A percentile compares a stretch with the other conserved stretches of the same genome.
Evolutionary conservation across 768 basidiomycete genomes (phyloP).

Genomic region (Mycena polygramma): DNA sequence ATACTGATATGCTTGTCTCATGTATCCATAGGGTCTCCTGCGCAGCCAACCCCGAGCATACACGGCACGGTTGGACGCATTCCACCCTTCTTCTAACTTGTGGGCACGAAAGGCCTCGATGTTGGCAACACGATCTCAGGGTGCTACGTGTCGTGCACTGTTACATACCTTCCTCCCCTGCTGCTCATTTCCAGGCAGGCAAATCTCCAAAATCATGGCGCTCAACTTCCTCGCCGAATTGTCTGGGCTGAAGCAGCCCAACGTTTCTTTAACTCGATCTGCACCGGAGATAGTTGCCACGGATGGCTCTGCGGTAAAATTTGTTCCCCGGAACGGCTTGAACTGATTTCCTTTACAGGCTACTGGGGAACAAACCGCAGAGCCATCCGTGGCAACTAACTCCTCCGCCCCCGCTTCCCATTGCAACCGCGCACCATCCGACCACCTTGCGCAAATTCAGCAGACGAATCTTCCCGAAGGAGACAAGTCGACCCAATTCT

Average conservation of each 20-base stretch:
- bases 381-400: too few species aligned
- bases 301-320: background rate
- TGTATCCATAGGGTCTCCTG: constrained; percentile 42
- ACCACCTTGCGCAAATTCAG: constrained; percentile 49
- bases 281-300: background rate
- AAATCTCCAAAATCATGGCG: constrained; percentile 14
- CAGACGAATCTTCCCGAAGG: constrained; percentile 47
- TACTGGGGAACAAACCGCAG: too few species aligned
- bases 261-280: background rate
- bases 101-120: constrained; percentile 55
- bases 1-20: constrained; percentile 1
- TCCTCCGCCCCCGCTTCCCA: constrained; percentile 49
- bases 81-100: constrained; percentile 46
- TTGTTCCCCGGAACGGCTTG: too few species aligned
- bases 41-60: constrained; percentile 52
- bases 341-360: constrained; percentile 3
- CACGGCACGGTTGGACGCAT: constrained; percentile 46
- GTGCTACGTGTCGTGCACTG: constrained; percentile 41
- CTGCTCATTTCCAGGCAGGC: background rate
- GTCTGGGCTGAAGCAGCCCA: constrained; percentile 41
- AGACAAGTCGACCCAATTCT: too few species aligned
- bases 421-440: constrained; percentile 64
- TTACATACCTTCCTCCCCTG: background rate
- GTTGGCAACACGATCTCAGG: constrained; percentile 51
- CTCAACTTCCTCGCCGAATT: constrained; percentile 48